Evolutionary conservation across 768 basidiomycete genomes (phyloP), one percentile per base, ranked within the genome.

Genomic region (Agrocybe praecox): DNA sequence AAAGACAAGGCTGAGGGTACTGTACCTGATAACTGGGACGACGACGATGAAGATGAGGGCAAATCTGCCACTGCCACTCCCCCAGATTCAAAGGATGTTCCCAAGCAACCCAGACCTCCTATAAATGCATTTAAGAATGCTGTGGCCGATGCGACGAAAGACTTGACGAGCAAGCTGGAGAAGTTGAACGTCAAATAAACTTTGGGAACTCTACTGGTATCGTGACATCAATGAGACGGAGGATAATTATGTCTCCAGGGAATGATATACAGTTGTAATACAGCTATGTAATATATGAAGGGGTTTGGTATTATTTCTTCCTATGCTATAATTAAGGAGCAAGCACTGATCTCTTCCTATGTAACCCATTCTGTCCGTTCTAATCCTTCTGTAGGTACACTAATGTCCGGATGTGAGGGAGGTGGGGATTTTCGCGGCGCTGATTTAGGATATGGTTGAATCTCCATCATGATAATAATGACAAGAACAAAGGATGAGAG

Each of bases 21-120:
- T 22, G 86, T 93, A n/a, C 85, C 82, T 54, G 90, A 92, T 59
- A 84, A 79, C 57, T 94, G 91, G 85, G 91, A 92, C 36, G 89
- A 88, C 48, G 88, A 89, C 7, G 88, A 84, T 4, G 69, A 32
- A 19, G 22, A 21, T 6, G 78, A 64, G 18, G 60, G 62, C 8
- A 60, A 63, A 19, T 49, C 68, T 23, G 52, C 62, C 18, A 57
- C 71, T 52, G 55, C 67, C 24, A 60, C 55, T 56, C 64, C 67
- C 53, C n/a, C n/a, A n/a, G 69, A 65, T 47, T 59, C 57, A 50
- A 64, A 67, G 47, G 26, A 60, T 24, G 49, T 61, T 2, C 43
- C 57, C 19, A 55, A 57, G 12, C 29, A 4, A 4, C 14, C 36
- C 12, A 40, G 12, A n/a, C 36, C 36, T 14, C 12, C 36, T n/a